phyloP scores from a whole-genome alignment of 768 basidiomycete species.

The Russula sp. region DNA sequence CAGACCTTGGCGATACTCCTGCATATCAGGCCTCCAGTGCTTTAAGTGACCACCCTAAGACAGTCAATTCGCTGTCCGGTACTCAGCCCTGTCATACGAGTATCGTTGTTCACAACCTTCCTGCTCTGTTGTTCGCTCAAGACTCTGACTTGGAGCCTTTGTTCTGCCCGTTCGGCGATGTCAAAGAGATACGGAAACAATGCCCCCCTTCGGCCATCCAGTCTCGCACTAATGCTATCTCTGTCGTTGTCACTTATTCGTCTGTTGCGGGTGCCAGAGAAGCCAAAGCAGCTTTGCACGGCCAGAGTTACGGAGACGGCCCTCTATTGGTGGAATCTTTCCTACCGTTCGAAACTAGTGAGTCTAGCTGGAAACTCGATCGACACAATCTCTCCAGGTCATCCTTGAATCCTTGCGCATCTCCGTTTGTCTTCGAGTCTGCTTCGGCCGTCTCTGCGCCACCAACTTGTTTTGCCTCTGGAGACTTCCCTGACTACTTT shows the following conservation, averaged over 20 bases:
- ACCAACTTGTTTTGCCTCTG: constrained; percentile 17
- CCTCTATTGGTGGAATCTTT: constrained; percentile 37
- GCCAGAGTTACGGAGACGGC: constrained; percentile 54
- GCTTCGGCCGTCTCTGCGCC: constrained; percentile 18
- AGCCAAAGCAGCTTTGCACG: constrained; percentile 54
- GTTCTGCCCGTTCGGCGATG: constrained; percentile 63
- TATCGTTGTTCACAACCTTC: constrained; percentile 59
- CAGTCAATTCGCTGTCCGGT: constrained; percentile 4
- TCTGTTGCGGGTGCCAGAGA: constrained; percentile 51
- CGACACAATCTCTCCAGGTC: constrained; percentile 26
- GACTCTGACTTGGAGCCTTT: constrained; percentile 64
- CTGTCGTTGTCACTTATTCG: constrained; percentile 61
- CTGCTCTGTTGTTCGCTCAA: constrained; percentile 61
- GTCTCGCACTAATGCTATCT: constrained; percentile 37
- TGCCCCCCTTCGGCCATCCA: constrained; percentile 30
- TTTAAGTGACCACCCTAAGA: constrained; percentile 7
- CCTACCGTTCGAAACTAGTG: constrained; percentile 13
- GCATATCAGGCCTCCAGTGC: constrained; percentile 25
- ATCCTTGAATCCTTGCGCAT: constrained; percentile 32
- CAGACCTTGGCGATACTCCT: constrained; percentile 28
- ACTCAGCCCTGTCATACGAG: constrained; percentile 23
- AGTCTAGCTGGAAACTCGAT: constrained; percentile 9
- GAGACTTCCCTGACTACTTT: constrained; percentile 17
- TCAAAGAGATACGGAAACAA: constrained; percentile 54
- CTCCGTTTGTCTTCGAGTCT: constrained; percentile 28